Percentiles rank a stretch among this genome's conserved stretches.
Conservation (phyloP, 208 protist genomes). For the Trypanosoma boissoni region DNA sequence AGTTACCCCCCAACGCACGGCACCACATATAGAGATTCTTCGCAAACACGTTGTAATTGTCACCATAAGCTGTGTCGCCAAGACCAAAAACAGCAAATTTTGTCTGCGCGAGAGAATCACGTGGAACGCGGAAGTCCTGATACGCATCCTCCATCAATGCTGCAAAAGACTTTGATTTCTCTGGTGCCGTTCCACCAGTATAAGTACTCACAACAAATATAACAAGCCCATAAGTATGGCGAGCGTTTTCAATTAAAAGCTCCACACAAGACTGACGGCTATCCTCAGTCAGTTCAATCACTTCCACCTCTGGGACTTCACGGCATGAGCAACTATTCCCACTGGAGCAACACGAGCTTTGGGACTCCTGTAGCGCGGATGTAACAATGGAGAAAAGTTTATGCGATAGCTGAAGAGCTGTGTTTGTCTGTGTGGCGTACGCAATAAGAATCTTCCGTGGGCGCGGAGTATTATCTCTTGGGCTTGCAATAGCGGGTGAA, state of each 20-base stretch:
- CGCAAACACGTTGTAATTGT: conserved; percentile 76
- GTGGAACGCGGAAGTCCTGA: conserved; percentile 77
- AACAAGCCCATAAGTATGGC: conserved; percentile 31
- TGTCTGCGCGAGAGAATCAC: conserved; percentile 47
- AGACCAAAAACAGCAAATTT: conserved; percentile 88
- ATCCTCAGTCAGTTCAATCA: conserved; percentile 24
- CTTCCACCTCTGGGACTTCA: conserved; percentile 12
- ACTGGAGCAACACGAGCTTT: not conserved
- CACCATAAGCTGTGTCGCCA: conserved; percentile 82
- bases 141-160: conserved; percentile 69
- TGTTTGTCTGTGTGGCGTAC: conserved; percentile 66
- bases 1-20: conserved; percentile 60
- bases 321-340: not conserved
- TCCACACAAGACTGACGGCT: conserved; percentile 35
- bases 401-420: conserved; percentile 51
- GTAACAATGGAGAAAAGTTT: conserved; percentile 49
- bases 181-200: conserved; percentile 69
- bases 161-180: conserved; percentile 60
- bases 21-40: conserved; percentile 75
- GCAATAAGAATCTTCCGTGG: conserved; percentile 63
- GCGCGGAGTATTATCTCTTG: too few relatives aligned
- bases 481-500: too few relatives aligned
- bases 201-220: conserved; percentile 83
- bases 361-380: conserved; percentile 7
- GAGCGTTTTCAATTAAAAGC: conserved; percentile 40